Conservation (phyloP, 2,329 filamentous ascomycete species). For the Colletotrichum tanaceti region DNA sequence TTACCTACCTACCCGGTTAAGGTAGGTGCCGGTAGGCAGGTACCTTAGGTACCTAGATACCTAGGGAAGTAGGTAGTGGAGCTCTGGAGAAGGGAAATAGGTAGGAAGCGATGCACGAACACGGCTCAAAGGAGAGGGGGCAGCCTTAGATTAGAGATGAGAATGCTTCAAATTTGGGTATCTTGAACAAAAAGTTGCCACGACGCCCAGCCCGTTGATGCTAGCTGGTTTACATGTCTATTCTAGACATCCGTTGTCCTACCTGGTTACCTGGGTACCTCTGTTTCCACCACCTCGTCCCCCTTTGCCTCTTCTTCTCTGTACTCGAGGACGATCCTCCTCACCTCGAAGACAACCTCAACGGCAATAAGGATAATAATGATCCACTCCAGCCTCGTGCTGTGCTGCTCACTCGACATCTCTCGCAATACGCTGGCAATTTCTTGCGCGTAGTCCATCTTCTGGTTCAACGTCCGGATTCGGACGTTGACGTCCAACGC, state of each 20-base stretch:
- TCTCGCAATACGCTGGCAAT: constrained; percentile 91
- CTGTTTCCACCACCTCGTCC: constrained; percentile 38
- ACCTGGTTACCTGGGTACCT: no score
- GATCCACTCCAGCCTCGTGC: constrained; percentile 89
- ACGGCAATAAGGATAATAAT: constrained; percentile 95
- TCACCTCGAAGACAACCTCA: constrained; percentile 89
- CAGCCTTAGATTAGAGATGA: no score
- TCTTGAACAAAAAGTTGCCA: constrained; percentile 11
- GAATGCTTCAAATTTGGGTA: constrained; percentile 16
- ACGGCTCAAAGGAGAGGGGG: background rate
- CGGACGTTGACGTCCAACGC: constrained; percentile 91
- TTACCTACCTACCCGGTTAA: no score
- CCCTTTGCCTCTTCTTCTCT: constrained; percentile 54
- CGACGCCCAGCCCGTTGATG: background rate
- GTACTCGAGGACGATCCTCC: constrained; percentile 76
- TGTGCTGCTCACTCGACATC: constrained; percentile 89
- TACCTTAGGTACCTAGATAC: no score
- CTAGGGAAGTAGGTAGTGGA: no score
- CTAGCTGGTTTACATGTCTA: background rate
- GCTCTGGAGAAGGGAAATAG: no score
- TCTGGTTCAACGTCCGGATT: constrained; percentile 92
- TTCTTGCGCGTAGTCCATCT: constrained; percentile 97
- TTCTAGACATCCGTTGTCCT: background rate
- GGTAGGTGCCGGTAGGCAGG: no score
- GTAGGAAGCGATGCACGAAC: background rate